Evolutionary conservation across 2,329 filamentous ascomycete species (phyloP).

Genomic region (Epichloe uncinata): DNA sequence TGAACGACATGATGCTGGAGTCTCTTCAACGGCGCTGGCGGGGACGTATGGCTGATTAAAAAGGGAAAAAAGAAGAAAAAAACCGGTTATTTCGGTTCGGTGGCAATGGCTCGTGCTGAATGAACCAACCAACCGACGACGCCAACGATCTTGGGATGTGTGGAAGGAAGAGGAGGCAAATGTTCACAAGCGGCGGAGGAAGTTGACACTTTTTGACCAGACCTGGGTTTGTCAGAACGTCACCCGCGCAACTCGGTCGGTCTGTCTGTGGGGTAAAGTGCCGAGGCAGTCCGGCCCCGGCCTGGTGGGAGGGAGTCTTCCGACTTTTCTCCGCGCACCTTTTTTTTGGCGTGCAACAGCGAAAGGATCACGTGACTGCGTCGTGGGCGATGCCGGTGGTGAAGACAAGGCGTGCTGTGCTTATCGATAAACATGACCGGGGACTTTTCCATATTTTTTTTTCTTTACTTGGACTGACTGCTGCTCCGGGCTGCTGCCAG

Average conservation of each 20-base stretch:
- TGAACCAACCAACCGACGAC: background rate
- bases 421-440: slow-evolving; percentile 22
- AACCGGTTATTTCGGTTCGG: background rate
- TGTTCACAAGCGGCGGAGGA: background rate
- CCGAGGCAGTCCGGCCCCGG: slow-evolving; percentile 11
- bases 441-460: slow-evolving; percentile 13
- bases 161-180: background rate
- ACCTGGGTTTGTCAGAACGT: slow-evolving; percentile 7
- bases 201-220: background rate
- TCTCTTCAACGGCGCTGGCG: background rate
- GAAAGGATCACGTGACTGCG: slow-evolving; percentile 22
- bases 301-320: background rate
- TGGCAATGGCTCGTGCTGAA: background rate
- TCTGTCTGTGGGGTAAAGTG: slow-evolving; percentile 9
- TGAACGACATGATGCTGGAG: slow-evolving; percentile 65
- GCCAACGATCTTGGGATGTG: background rate
- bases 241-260: slow-evolving; percentile 7
- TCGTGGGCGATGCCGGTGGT: slow-evolving; percentile 8
- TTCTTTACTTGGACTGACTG: background rate
- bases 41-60: background rate
- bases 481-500: too few species aligned
- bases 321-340: too few species aligned
- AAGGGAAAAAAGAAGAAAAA: background rate
- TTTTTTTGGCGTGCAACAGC: too few species aligned
- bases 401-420: slow-evolving; percentile 1